These are phyloP conservation scores for Xylariaceae sp. DNA, from an alignment of 2,329 filamentous ascomycete genomes.

Conservation along the genomic window DNA sequence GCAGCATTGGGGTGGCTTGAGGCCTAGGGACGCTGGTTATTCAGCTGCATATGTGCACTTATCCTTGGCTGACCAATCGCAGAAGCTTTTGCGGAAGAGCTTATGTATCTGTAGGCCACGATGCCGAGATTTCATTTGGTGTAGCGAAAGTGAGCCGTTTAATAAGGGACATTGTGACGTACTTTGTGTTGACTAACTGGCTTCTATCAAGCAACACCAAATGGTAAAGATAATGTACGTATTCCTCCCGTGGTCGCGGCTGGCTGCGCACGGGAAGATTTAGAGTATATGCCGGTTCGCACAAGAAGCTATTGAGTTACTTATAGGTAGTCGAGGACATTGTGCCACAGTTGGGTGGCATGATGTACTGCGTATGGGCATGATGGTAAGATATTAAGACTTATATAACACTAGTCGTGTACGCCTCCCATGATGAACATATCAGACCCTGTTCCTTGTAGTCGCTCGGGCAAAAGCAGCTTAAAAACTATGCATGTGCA, in stretches of 20 bases:
- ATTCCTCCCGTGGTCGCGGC: neutral
- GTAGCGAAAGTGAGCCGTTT: neutral
- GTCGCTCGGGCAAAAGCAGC: too few relatives aligned
- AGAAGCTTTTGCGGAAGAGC: neutral
- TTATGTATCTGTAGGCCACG: too few relatives aligned
- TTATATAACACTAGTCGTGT: neutral
- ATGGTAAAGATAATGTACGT: too few relatives aligned
- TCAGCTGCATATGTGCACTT: neutral
- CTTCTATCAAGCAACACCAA: too few relatives aligned
- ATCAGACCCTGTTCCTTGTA: too few relatives aligned
- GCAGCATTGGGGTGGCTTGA: too few relatives aligned
- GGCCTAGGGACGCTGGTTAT: neutral
- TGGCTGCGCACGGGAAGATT: neutral
- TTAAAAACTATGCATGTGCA: too few relatives aligned
- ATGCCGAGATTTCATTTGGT: neutral
- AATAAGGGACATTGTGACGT: too few relatives aligned
- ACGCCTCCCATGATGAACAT: too few relatives aligned
- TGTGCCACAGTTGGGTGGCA: neutral
- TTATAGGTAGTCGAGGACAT: constrained; percentile 4
- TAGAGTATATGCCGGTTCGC: constrained; percentile 5
- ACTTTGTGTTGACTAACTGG: too few relatives aligned
- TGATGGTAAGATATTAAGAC: neutral
- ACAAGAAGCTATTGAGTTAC: constrained; percentile 5
- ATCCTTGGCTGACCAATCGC: neutral
- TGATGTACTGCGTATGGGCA: neutral